Conservation (phyloP, 306 rosid species). For the Gynostemma pentaphyllum region DNA sequence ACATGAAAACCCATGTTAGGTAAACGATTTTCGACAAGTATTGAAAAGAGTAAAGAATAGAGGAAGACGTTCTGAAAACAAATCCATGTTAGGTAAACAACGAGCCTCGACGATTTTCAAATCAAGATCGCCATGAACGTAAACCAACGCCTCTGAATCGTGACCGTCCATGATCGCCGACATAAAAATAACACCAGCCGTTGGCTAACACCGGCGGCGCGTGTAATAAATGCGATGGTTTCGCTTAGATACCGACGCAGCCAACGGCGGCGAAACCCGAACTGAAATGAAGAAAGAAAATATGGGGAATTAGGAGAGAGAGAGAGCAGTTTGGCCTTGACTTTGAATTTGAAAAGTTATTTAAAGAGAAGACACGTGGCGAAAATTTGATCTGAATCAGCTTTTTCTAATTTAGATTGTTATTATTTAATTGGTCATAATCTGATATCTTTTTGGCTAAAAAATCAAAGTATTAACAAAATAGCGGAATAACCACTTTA, state of each 20-base stretch:
- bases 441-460: neutral
- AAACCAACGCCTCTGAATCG: slow-evolving; percentile 21
- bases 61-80: neutral
- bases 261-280: slow-evolving; percentile 9
- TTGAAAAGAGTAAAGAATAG: neutral
- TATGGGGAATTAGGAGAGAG: neutral
- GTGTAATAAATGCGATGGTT: too few relatives aligned
- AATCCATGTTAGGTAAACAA: slow-evolving; percentile 58
- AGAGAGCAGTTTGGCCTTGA: neutral
- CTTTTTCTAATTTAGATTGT: neutral
- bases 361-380: slow-evolving; percentile 5
- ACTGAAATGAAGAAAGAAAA: too few relatives aligned
- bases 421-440: neutral
- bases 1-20: too few relatives aligned
- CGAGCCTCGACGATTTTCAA: slow-evolving; percentile 65
- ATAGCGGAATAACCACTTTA: too few relatives aligned
- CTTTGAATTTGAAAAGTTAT: neutral
- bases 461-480: too few relatives aligned
- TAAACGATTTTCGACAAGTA: slow-evolving; percentile 19
- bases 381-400: neutral
- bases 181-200: neutral
- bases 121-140: slow-evolving; percentile 82
- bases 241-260: neutral
- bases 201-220: slow-evolving; percentile 1
- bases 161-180: neutral